A percentile compares a stretch with the other conserved stretches of the same genome.
phyloP scores from a whole-genome alignment of 768 basidiomycete species.

The Amanita molliuscula region DNA sequence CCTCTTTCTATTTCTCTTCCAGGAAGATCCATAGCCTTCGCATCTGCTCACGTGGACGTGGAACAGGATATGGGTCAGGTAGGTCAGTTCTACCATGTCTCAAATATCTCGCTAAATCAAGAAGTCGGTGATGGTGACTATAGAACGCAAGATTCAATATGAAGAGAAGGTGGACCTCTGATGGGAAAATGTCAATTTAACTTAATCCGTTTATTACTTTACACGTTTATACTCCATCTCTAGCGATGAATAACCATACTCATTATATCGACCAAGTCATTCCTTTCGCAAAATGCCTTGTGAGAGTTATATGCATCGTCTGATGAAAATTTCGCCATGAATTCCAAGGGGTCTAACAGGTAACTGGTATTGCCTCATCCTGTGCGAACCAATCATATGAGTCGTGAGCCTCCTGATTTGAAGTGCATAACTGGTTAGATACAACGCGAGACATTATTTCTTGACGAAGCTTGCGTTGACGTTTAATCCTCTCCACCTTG shows the following conservation, averaged over 20 bases:
- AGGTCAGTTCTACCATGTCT: not conserved
- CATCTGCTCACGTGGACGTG: too few relatives aligned
- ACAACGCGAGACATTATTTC: not conserved
- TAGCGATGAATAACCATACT: too few relatives aligned
- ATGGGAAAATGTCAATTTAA: not conserved
- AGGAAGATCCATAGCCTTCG: too few relatives aligned
- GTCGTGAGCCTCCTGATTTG: not conserved
- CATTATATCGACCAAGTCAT: too few relatives aligned
- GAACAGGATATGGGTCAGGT: not conserved
- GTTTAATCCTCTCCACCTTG: conserved; percentile 4
- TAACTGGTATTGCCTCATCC: not conserved
- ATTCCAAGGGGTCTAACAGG: not conserved
- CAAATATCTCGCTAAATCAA: not conserved
- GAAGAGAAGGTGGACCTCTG: not conserved
- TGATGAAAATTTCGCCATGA: too few relatives aligned
- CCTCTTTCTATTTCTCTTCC: not conserved
- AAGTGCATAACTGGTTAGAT: not conserved
- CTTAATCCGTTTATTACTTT: not conserved
- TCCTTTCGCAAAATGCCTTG: too few relatives aligned
- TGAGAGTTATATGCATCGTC: too few relatives aligned
- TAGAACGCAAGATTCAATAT: conserved; percentile 1
- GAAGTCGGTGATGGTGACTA: conserved; percentile 1
- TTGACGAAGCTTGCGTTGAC: conserved; percentile 5
- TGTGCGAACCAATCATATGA: conserved; percentile 4
- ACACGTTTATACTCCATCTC: not conserved